Base-by-base conservation (phyloP, 106 monocot genomes). In the Chionographis japonica region DNA sequence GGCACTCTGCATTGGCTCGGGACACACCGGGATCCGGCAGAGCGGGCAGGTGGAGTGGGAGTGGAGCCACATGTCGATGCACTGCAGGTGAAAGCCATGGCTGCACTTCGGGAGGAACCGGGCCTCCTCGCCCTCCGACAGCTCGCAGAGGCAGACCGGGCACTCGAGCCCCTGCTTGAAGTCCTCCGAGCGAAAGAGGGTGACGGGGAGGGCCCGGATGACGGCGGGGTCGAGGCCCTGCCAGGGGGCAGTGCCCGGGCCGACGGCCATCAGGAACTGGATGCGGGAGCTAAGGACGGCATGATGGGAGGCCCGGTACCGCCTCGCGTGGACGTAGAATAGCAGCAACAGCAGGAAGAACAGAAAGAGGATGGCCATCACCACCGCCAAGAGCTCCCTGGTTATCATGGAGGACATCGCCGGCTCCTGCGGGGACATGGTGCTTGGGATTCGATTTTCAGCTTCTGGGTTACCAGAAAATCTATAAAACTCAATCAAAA, bases 41-140 rank as follows among this genome's bases (percentile, higher is more conserved):
- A 85, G 67, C 1, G 85, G 85, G 56, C 85, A 85, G n/a, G 81
- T 81, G 12, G 77, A 71, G 39, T 81, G 66, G 15, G 77, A 74
- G 50, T 58, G 51, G 7, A 85, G 71, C 85, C 85, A 85, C 65
- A 69, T 81, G 27, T 85, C 85, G 55, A 85, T 81, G 78, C 85
- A 85, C 3, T 74, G 70, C 8, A 78, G 43, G 52, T 85, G 85
- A 65, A 85, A 85, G 36, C 69, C 70, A 36, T 81, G 81, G 61
- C 63, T 74, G 76, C 82, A 82, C 40, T 70, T 70, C 4, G 86
- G 82, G 58, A 86, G 82, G 14, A 86, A 27, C 36, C 86, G 71
- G 20, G 50, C 73, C 16, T 71, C 9, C 37, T 79, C 79, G 6
- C 79, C 68, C 0, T 79, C 71, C 15, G 66, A 43, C 2, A 79